Evolutionary conservation across 2,329 filamentous ascomycete genomes (phyloP).

Genomic region (Elsinoe batatas): DNA sequence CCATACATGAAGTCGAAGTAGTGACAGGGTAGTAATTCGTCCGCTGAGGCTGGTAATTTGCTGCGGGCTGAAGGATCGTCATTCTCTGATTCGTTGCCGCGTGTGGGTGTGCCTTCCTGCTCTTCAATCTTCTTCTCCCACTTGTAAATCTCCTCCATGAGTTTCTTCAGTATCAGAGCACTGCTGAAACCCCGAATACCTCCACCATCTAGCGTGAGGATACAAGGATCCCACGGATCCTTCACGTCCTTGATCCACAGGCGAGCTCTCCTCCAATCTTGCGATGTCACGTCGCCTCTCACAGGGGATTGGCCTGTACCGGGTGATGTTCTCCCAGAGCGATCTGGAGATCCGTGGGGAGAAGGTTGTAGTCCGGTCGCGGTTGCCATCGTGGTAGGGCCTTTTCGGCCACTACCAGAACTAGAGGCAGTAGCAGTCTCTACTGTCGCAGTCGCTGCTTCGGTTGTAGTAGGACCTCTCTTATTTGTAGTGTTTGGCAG

Average conservation of each 20-base stretch:
- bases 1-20: conserved; percentile 47
- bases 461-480: too few relatives aligned
- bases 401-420: too few relatives aligned
- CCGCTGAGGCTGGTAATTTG: conserved; percentile 23
- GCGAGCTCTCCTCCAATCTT: conserved; percentile 33
- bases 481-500: not conserved
- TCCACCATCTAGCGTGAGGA: conserved; percentile 40
- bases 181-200: conserved; percentile 44
- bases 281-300: conserved; percentile 25
- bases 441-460: too few relatives aligned
- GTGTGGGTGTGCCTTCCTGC: conserved; percentile 27
- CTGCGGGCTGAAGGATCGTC: too few relatives aligned
- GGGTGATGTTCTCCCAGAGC: conserved; percentile 14
- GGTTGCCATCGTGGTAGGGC: not conserved
- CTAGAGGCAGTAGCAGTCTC: too few relatives aligned
- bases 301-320: conserved; percentile 10
- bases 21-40: conserved; percentile 40
- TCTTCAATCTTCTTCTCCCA: conserved; percentile 35
- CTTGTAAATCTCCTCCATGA: conserved; percentile 40
- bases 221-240: conserved; percentile 40
- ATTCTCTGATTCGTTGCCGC: too few relatives aligned
- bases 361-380: not conserved
- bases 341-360: conserved; percentile 14
- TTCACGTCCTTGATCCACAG: conserved; percentile 34
- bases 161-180: conserved; percentile 38